Base-by-base conservation (phyloP, 805 yeast species). In the Ogataea parapolymorpha region DNA sequence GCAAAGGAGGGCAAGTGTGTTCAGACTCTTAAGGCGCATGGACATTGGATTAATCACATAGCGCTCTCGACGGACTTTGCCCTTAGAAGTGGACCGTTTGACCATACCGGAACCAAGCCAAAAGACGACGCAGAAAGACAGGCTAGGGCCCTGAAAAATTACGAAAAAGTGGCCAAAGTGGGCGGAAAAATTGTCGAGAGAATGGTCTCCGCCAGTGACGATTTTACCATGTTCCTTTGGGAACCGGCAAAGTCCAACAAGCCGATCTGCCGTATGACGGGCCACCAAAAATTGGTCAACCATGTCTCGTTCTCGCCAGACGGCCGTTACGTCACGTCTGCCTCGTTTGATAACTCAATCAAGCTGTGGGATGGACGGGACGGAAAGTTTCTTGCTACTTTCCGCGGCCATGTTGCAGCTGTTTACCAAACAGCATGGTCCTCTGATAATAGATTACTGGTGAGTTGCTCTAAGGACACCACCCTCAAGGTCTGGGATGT, bases 401-500 rank as follows among this genome's bases (percentile, higher is more conserved):
- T 93, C 56, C 72, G 99, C 50, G 99, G 99, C 2, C 99, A 93
- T 61, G 99, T 93, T 44, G 96, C 97, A 0, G 88, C 98, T 3
- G 99, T 93, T 0, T 93, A 93, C 62, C 97, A 91, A 65, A 88
- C 95, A 4, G 87, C 98, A 0, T 93, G 99, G 99, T 88, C 96
- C 3, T 82, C 96, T 1, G 99, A 93, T 58, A 85, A 91, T 62
- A 72, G 99, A 53, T 68, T 91, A 26, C 68, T 93, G 42, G 99
- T 89, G 8, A 85, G 95, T 57, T 85, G 96, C 63, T 89, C 97
- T 11, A 91, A 91, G 60, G 98, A 91, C 63, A 90, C 98, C 1
- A 91, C 98, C 1, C 72, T 91, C 58, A 91, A 91, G 63, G 95
- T 91, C 2, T 91, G 98, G 98, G 97, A 91, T 58, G 80, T 91